A percentile compares a stretch with the other conserved stretches of the same genome.
phyloP scores from a whole-genome alignment of 257 asterid species.

The Agastache rugosa region DNA sequence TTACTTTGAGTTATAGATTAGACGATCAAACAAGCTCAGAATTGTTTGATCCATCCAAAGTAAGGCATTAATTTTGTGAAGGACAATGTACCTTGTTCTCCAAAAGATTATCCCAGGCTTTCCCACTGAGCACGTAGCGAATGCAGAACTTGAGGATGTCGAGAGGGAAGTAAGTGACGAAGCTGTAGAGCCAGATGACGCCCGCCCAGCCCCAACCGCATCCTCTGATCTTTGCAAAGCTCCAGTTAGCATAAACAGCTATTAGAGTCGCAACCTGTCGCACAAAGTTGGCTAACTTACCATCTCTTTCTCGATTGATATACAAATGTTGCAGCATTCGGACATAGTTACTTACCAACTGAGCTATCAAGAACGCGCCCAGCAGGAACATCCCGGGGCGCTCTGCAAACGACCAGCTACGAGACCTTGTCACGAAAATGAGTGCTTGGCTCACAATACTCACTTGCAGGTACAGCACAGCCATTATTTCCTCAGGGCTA shows the following conservation, averaged over 20 bases:
- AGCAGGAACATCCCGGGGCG: constrained; percentile 81
- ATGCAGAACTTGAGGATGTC: constrained; percentile 79
- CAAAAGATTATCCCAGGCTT: constrained; percentile 83
- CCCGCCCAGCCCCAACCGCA: constrained; percentile 99
- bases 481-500: constrained; percentile 73
- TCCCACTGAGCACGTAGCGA: constrained; percentile 83
- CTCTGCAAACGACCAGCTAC: constrained; percentile 89
- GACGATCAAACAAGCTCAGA: background rate
- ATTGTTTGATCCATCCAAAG: no score
- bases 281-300: background rate
- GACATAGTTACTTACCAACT: constrained; percentile 56
- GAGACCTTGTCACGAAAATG: constrained; percentile 89
- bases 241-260: constrained; percentile 92
- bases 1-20: background rate
- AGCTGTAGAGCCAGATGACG: constrained; percentile 78
- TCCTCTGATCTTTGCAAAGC: constrained; percentile 82
- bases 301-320: background rate
- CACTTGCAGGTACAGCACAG: constrained; percentile 88
- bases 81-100: constrained; percentile 70
- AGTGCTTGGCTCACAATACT: constrained; percentile 92
- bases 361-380: constrained; percentile 78
- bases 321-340: background rate
- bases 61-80: background rate
- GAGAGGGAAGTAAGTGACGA: constrained; percentile 74
- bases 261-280: constrained; percentile 79